Evolutionary conservation across 2,329 filamentous ascomycete species (phyloP).

Genomic region (Xylariaceae sp.): DNA sequence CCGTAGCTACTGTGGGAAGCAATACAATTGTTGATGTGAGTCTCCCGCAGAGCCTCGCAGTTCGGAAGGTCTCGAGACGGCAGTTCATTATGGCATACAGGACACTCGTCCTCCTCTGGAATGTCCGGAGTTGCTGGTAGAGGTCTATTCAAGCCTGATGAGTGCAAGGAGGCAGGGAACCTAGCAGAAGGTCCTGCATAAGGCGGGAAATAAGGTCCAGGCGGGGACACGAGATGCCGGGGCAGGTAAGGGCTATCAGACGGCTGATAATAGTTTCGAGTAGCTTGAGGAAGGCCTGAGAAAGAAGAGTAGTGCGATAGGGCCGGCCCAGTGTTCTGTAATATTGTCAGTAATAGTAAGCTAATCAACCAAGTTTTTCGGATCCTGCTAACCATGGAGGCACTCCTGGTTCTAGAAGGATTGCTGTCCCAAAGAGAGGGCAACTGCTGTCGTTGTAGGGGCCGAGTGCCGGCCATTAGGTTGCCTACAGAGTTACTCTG

Average conservation of each 20-base stretch:
- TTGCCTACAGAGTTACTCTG: slow-evolving; percentile 45
- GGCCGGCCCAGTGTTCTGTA: slow-evolving; percentile 36
- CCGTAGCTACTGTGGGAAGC: slow-evolving; percentile 58
- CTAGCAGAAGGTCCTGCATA: not conserved
- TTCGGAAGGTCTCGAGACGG: slow-evolving; percentile 62
- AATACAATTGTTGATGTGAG: slow-evolving; percentile 66
- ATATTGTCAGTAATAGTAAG: slow-evolving; percentile 10
- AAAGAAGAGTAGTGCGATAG: slow-evolving; percentile 29
- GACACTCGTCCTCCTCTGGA: slow-evolving; percentile 79
- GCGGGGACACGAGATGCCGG: slow-evolving; percentile 1
- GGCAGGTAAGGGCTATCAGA: slow-evolving; percentile 6
- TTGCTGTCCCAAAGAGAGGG: slow-evolving; percentile 21
- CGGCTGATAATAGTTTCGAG: not conserved
- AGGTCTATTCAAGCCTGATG: slow-evolving; percentile 42
- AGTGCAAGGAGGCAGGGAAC: slow-evolving; percentile 37
- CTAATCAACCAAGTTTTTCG: not conserved
- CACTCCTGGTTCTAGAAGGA: slow-evolving; percentile 50
- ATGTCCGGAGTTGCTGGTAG: slow-evolving; percentile 52
- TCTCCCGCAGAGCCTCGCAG: slow-evolving; percentile 60
- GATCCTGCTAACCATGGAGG: slow-evolving; percentile 54
- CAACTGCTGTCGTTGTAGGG: slow-evolving; percentile 42
- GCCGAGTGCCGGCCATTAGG: not conserved
- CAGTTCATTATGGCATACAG: slow-evolving; percentile 75
- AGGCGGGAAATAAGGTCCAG: not conserved
- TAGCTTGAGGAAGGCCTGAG: slow-evolving; percentile 6